A percentile compares a stretch with the other conserved stretches of the same genome.
phyloP scores from a whole-genome alignment of 495 filamentous ascomycete species.

The Daldinia childiae region DNA sequence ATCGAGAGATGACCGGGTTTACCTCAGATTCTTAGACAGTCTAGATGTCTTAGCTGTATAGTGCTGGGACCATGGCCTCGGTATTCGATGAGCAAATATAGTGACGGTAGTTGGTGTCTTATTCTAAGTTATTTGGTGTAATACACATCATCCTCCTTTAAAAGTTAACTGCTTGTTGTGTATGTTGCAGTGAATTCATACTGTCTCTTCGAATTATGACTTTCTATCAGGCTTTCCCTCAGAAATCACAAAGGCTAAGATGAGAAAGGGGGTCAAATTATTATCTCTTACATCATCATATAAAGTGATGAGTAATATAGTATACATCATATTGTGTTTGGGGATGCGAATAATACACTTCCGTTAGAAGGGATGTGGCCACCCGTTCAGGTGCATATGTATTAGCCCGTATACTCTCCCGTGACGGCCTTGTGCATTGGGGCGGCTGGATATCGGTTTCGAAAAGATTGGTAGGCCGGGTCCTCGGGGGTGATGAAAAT shows the following conservation, averaged over 20 bases:
- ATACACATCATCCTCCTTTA: neutral
- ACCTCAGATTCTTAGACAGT: neutral
- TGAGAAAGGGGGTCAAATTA: neutral
- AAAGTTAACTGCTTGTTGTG: neutral
- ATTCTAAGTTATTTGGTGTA: neutral
- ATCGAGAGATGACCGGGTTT: neutral
- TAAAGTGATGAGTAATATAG: neutral
- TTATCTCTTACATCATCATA: neutral
- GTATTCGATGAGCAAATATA: neutral
- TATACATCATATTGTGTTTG: neutral
- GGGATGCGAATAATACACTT: neutral
- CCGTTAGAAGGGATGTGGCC: neutral
- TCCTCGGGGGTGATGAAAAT: neutral
- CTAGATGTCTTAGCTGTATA: neutral
- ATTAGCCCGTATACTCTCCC: neutral
- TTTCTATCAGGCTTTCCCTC: neutral
- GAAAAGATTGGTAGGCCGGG: neutral
- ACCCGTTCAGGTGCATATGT: neutral
- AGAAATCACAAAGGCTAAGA: neutral
- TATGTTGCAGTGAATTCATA: neutral
- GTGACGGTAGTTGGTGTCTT: neutral
- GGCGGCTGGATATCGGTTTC: neutral
- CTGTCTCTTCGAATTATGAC: neutral
- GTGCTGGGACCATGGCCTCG: neutral
- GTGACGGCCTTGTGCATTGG: neutral